Evolutionary conservation across 2,329 filamentous ascomycete genomes (phyloP).

Genomic region (Colletotrichum neosansevieriae): DNA sequence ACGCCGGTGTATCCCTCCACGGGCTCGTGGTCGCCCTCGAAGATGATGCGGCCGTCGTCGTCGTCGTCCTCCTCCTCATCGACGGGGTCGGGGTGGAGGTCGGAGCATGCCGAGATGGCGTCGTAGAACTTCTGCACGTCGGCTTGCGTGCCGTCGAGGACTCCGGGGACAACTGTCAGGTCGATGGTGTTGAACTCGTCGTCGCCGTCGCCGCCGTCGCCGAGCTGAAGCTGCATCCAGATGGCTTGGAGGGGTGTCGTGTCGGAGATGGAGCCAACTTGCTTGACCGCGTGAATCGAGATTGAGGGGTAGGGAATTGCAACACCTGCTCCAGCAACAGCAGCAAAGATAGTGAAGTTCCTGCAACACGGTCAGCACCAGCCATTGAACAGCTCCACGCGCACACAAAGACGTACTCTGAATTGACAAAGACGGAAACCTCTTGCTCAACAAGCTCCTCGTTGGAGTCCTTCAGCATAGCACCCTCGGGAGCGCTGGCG

Average conservation of each 20-base stretch:
- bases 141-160: constrained; percentile 43
- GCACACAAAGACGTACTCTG: constrained; percentile 60
- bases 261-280: constrained; percentile 57
- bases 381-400: background rate
- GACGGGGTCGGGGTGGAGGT: constrained; percentile 79
- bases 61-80: constrained; percentile 69
- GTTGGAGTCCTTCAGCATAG: constrained; percentile 48
- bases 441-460: constrained; percentile 58
- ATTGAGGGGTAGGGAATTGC: constrained; percentile 81
- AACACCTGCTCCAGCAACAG: constrained; percentile 68
- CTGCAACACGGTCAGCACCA: constrained; percentile 40
- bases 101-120: constrained; percentile 80
- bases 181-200: constrained; percentile 76
- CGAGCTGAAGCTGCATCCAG: constrained; percentile 77
- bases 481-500: constrained; percentile 49
- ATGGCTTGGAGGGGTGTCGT: constrained; percentile 60
- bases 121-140: constrained; percentile 67
- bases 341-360: constrained; percentile 73
- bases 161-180: constrained; percentile 71
- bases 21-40: constrained; percentile 67
- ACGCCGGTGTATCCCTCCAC: constrained; percentile 70
- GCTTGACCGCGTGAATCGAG: constrained; percentile 80
- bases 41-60: constrained; percentile 67
- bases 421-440: constrained; percentile 70
- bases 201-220: constrained; percentile 63